Base-by-base conservation (phyloP, 768 basidiomycete species). In the Chalciporus pseudorubinellus region DNA sequence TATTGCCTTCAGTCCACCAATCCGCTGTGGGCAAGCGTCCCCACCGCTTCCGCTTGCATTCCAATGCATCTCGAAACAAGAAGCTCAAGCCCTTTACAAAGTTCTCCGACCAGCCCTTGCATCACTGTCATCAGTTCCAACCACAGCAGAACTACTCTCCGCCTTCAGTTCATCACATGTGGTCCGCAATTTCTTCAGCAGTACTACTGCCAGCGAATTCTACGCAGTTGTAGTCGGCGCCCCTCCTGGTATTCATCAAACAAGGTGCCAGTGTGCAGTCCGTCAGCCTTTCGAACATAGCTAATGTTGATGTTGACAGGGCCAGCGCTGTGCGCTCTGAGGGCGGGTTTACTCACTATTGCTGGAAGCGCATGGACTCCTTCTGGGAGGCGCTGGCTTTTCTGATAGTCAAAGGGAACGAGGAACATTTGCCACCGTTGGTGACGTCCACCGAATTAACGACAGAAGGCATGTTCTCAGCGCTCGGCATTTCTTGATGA, bases 361-460 rank as follows among this genome's bases (percentile, higher is more conserved):
- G 19, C 16, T 26, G 24, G 24, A 48, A 26, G 29, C 16, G 39
- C 24, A 45, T 29, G 5, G 11, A n/a, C 13, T 20, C 34, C 3
- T 51, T 51, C n/a, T 51, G 50, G 50, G 38, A 39, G 19, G 50
- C 36, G 2, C 38, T 51, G 1, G 43, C 50, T 11, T 44, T 26
- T 13, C 21, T 51, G 34, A 19, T 51, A 12, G 34, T 51, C 33
- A 51, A 51, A 28, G 43, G 44, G 2, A n/a, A 29, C 2, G 19
- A 36, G 4, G 18, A 38, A 9, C 14, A 6, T 24, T 34, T 51
- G 50, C 50, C 31, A 39, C 36, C 43, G 8, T n/a, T 39, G 2
- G 20, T 8, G 2, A 28, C 26, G 9, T 26, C 26, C 26, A 9
- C 26, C 26, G 26, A 18, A 5, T 41, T 24, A 22, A 21, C 22